Evolutionary conservation across 2,329 filamentous ascomycete species (phyloP).

Genomic region (Ophiosphaerella herpotricha): DNA sequence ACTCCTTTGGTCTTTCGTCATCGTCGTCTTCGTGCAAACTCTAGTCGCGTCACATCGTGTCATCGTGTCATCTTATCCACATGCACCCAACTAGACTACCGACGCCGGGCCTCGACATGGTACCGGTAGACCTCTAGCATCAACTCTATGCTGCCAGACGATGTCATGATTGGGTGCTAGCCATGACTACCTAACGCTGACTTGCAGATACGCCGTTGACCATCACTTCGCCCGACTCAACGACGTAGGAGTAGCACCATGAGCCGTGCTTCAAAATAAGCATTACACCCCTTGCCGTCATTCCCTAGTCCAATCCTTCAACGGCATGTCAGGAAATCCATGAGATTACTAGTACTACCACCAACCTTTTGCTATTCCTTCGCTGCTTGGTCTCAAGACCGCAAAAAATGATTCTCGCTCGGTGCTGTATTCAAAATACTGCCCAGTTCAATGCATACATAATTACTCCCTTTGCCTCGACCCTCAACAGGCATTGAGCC

Average conservation of each 20-base stretch:
- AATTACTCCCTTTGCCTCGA: background rate
- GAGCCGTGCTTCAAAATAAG: too few relatives aligned
- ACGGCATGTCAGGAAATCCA: background rate
- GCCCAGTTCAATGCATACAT: conserved; percentile 4
- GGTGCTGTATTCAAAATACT: conserved; percentile 10
- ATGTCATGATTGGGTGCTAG: background rate
- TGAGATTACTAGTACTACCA: conserved; percentile 7
- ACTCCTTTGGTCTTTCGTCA: too few relatives aligned
- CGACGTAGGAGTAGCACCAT: too few relatives aligned
- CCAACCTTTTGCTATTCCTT: background rate
- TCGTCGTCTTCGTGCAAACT: too few relatives aligned
- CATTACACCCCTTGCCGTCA: background rate
- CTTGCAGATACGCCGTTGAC: too few relatives aligned
- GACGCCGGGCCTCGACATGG: too few relatives aligned
- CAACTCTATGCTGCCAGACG: background rate
- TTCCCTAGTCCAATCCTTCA: background rate
- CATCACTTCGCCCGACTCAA: too few relatives aligned
- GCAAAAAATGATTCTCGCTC: conserved; percentile 1
- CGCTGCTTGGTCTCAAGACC: background rate
- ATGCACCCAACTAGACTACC: too few relatives aligned
- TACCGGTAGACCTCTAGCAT: background rate
- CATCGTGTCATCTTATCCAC: too few relatives aligned
- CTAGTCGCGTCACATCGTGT: too few relatives aligned
- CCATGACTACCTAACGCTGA: too few relatives aligned
- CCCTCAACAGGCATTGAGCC: background rate